Conservation (phyloP, 1,284 basidiomycete species). For the Thecaphora frezii region DNA sequence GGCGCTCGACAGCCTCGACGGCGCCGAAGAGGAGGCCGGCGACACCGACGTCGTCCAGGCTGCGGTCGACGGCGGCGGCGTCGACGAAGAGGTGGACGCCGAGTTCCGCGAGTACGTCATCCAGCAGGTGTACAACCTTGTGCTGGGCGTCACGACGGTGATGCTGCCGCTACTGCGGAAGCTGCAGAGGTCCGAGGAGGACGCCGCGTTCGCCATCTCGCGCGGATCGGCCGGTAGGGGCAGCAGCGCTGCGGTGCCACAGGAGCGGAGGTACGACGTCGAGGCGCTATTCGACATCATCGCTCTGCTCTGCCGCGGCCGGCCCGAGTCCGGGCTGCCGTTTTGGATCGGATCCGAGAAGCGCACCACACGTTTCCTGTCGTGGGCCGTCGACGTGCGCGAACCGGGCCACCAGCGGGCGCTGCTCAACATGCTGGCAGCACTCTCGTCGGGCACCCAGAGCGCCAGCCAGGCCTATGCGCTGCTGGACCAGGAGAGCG, state of each 20-base stretch:
- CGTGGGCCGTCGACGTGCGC: slow-evolving; percentile 56
- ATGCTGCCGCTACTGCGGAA: slow-evolving; percentile 53
- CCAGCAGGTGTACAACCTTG: slow-evolving; percentile 48
- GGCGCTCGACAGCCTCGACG: slow-evolving; percentile 61
- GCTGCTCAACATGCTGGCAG: slow-evolving; percentile 53
- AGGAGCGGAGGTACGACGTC: slow-evolving; percentile 53
- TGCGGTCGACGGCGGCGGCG: slow-evolving; percentile 36
- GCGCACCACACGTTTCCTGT: slow-evolving; percentile 51
- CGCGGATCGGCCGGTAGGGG: slow-evolving; percentile 16
- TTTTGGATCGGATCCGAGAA: slow-evolving; percentile 61
- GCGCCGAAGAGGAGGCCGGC: slow-evolving; percentile 63
- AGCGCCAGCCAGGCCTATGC: slow-evolving; percentile 54
- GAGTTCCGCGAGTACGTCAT: slow-evolving; percentile 55
- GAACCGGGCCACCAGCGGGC: slow-evolving; percentile 55
- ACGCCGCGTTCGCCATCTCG: slow-evolving; percentile 50
- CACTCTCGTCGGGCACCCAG: slow-evolving; percentile 50
- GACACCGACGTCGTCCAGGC: slow-evolving; percentile 39
- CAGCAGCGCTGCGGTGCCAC: slow-evolving; percentile 7
- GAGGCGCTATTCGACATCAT: slow-evolving; percentile 56
- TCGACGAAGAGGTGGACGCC: slow-evolving; percentile 59
- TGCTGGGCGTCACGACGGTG: slow-evolving; percentile 36
- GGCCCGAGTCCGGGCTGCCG: slow-evolving; percentile 47
- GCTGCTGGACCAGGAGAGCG: slow-evolving; percentile 43
- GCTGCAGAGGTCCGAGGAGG: slow-evolving; percentile 56
- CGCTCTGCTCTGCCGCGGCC: slow-evolving; percentile 45